Base-by-base conservation (phyloP, 805 yeast genomes). In the Nakazawaea molendinolei region DNA sequence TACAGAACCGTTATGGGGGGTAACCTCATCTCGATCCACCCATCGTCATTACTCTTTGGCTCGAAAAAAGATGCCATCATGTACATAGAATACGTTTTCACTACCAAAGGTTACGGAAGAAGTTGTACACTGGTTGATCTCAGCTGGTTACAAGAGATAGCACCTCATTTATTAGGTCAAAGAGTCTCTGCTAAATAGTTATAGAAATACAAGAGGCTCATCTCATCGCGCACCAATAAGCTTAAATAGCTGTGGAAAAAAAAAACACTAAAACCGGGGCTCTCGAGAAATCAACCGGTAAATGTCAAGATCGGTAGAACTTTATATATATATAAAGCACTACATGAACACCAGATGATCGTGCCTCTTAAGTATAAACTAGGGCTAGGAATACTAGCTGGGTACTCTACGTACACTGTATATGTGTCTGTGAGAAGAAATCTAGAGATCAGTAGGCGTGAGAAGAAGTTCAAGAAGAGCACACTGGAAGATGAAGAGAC, bases 1-100 rank as follows among this genome's bases (percentile, higher is more conserved):
- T 92, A 80, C 61, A 69, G 94, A 52, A 87, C 97, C 0, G 80
- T 87, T 5, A 63, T 80, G 20, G 75, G 83, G 1, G 95, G 95
- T 18, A 96, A 86, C 55, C 65, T 85, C 22, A 76, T 90, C 31
- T 77, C 92, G 33, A 76, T 90, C 8, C 97, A 90, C 52, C 97
- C 97, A 0, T 83, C 95, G 0, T 86, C 95, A 0, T 61, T 84
- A 56, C 61, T 92, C 27, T 92, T 90, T 58, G 95, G 96, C 5
- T 72, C 73, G 45, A 72, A 74, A 46, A 67, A 77, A 30, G 95
- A 90, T 46, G 95, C 94, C 1, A 78, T 92, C 37, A 80, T 92
- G 94, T 92, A 86, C 62, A 78, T 87, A 24, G 98, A 92, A 58
- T 89, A 85, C 53, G 97, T 92, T 12, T 90, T 73, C 55, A 92